Base-by-base conservation (phyloP, 2,329 filamentous ascomycete species). In the Chrysosporium queenslandicum region DNA sequence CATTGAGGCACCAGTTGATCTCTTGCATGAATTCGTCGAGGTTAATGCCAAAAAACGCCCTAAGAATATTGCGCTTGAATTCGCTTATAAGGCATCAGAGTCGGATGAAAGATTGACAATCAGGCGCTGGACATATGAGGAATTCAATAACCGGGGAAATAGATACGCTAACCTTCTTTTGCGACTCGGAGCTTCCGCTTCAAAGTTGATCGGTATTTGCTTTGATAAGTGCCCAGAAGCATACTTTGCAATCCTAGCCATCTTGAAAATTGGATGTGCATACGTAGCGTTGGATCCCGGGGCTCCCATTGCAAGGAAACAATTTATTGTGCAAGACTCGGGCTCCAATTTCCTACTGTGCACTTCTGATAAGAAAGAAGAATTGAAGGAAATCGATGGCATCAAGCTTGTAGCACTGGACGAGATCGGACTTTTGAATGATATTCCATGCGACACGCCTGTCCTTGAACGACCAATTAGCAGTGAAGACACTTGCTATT, bases 211-310 rank as follows among this genome's bases (percentile, higher is more conserved):
- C 20, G 87, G 81, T 0, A 76, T 91, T 7, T 88, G 85, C 62
- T 94, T 94, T 61, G 81, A 88, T 52, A 94, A 94, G 63, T 90
- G 84, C 55, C 83, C 88, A 0, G 85, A 91, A 62, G 88, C 87
- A 0, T 90, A 87, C 34, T 87, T 92, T 60, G 78, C 84, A 0
- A 89, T 94, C 36, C 71, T 94, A 1, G 88, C 87, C 0, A 83
- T 92, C 50, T 70, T 94, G 29, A 94, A 94, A 64, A 80, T 85
- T 4, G 88, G 88, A 0, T 90, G 85, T 63, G 80, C 84, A 0
- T 94, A 90, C 65, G 75, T 94, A 14, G 87, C 88, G 0, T 75
- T 94, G 8, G 88, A 94, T 62, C 83, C 86, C 0, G 77, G 76
- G 0, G 84, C 88, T 0, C 88, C 88, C 0, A 71, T 73, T 2